Percentiles rank a stretch among this genome's conserved stretches.
Evolutionary conservation across 139 green algal genomes (phyloP).

Genomic region (Zygnema cylindricum): DNA sequence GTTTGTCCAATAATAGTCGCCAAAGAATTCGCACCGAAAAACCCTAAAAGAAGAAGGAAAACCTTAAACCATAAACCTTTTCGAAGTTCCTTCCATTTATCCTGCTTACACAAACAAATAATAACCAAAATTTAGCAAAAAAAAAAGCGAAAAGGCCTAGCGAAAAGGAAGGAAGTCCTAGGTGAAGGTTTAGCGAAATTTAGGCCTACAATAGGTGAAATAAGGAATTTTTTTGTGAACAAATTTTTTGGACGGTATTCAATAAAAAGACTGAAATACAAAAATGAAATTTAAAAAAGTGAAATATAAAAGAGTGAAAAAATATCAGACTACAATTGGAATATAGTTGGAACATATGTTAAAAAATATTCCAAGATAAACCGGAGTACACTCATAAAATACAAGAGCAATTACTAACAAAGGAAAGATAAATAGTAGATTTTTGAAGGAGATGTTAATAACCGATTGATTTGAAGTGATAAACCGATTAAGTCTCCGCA

Average conservation of each 20-base stretch:
- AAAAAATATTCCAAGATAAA: no score
- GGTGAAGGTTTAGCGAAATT: not conserved
- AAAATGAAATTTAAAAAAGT: not conserved
- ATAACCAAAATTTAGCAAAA: not conserved
- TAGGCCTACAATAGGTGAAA: not conserved
- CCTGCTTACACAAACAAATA: constrained; percentile 1
- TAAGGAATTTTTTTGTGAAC: not conserved
- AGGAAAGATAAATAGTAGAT: no score
- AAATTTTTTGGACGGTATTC: no score
- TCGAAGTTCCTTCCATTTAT: constrained; percentile 17
- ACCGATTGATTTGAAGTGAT: no score
- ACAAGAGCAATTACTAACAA: no score
- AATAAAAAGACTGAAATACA: not conserved
- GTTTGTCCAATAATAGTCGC: constrained; percentile 46
- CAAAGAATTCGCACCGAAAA: constrained; percentile 41
- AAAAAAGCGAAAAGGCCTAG: no score
- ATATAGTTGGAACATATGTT: no score
- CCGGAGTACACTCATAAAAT: no score
- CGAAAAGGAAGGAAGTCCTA: not conserved
- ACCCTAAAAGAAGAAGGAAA: constrained; percentile 34
- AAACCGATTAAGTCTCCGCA: no score
- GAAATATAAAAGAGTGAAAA: no score
- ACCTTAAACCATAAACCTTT: constrained; percentile 31
- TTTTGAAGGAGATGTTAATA: no score
- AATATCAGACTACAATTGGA: no score